Evolutionary conservation across 306 rosid species (phyloP), one percentile per base, ranked within the genome.

Genomic region (Lathyrus oleraceus): DNA sequence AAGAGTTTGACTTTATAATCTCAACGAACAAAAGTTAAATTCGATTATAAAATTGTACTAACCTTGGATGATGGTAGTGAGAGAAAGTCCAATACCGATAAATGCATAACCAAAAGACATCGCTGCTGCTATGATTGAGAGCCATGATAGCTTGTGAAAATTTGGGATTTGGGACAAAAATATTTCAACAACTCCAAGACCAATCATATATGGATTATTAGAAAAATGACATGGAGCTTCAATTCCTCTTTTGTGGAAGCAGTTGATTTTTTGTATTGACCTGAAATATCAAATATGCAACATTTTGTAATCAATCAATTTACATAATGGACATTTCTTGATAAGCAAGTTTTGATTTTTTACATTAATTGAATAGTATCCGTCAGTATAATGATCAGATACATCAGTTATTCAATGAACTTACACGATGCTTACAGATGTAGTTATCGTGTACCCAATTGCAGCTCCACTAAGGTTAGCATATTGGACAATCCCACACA

Each of bases 71-170:
- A 85, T 49, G 30, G 78, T 71, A 30, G 77, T 38, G 69, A 85
- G 62, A 32, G 93, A 83, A 71, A 87, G 88, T 72, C 87, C 88
- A 21, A 81, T 53, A 5, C 88, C 87, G n/a, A 81, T 77, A 13
- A 27, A 54, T 61, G 90, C 79, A 72, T 87, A 87, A 14, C 87
- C 87, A 67, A 87, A 79, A 13, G 93, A 87, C 23, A 67, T 85
- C 14, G 27, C 0, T 20, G 93, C 85, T 6, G 93, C 90, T 40
- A 79, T 0, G 17, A 75, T 68, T 27, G 90, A 85, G 61, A 85
- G 84, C 85, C 87, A 79, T 53, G 86, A 40, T 48, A 83, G 45
- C 38, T 85, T 72, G 65, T 77, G 82, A 61, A 87, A 87, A 59
- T 61, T 81, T 13, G 82, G 84, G 54, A 87, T 81, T 72, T 85